A percentile compares a stretch with the other conserved stretches of the same genome.
phyloP scores from a whole-genome alignment of 257 asterid genomes.

The Ocimum tenuiflorum region DNA sequence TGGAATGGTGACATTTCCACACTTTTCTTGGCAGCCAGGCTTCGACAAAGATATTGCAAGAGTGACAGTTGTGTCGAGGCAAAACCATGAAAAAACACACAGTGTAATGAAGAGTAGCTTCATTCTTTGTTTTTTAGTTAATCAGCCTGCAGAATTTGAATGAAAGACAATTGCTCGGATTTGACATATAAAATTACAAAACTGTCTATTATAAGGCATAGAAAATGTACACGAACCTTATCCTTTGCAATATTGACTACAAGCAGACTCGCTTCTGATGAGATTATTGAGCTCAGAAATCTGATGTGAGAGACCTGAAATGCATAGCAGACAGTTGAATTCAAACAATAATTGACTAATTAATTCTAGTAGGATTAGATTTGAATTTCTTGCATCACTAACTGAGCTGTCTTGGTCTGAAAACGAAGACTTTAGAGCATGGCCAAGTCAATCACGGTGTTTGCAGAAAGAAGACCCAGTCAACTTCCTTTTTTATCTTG shows the following conservation, averaged over 20 bases:
- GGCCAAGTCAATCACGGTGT: no score
- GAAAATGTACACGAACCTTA: background rate
- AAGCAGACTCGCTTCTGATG: background rate
- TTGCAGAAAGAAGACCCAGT: no score
- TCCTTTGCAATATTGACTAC: background rate
- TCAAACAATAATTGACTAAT: background rate
- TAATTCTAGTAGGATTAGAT: background rate
- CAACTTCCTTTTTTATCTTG: no score
- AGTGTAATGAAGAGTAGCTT: background rate
- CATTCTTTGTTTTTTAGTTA: background rate
- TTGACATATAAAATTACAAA: no score
- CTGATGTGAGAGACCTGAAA: background rate
- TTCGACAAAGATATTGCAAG: constrained; percentile 11
- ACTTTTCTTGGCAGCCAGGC: constrained; percentile 25
- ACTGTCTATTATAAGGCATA: no score
- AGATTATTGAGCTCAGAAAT: background rate
- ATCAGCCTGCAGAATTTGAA: background rate
- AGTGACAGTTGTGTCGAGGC: background rate
- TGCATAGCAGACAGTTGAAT: background rate
- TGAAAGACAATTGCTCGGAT: background rate
- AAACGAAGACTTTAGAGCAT: no score
- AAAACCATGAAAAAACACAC: background rate
- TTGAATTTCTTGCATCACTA: background rate
- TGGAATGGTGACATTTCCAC: constrained; percentile 34
- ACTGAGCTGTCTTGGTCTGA: no score